Evolutionary conservation across 2,329 filamentous ascomycete genomes (phyloP).

Genomic region (Aspergillaceae sp.): DNA sequence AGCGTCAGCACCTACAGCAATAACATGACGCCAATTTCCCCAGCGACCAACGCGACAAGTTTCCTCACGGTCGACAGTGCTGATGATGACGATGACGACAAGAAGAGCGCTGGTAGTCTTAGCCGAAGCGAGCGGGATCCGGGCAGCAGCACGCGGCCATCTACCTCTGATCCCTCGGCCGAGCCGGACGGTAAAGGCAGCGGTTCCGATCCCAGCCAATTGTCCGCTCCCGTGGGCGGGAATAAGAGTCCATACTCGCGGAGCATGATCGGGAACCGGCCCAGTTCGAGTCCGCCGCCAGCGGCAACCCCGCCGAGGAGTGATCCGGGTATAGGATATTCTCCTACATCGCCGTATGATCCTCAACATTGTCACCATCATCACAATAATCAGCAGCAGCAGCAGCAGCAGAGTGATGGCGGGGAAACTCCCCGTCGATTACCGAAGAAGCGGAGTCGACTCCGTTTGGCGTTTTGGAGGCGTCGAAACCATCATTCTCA

Average conservation of each 20-base stretch:
- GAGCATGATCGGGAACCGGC: constrained; percentile 14
- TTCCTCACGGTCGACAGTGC: constrained; percentile 34
- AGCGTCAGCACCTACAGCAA: constrained; percentile 37
- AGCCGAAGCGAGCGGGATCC: constrained; percentile 23
- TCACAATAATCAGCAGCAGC: not conserved
- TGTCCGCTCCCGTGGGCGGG: constrained; percentile 9
- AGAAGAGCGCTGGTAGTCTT: constrained; percentile 13
- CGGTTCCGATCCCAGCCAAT: not conserved
- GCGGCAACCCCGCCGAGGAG: too few species aligned
- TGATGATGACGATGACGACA: constrained; percentile 27
- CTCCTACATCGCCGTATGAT: not conserved
- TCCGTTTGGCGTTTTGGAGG: constrained; percentile 36
- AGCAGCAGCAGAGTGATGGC: not conserved
- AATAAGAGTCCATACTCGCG: constrained; percentile 16
- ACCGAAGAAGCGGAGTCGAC: constrained; percentile 30
- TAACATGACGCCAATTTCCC: constrained; percentile 34
- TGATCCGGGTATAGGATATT: not conserved
- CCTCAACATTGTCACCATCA: not conserved
- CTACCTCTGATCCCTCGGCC: constrained; percentile 17
- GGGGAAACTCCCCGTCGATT: constrained; percentile 14
- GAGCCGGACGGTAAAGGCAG: not conserved
- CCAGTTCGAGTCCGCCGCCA: constrained; percentile 16
- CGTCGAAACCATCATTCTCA: constrained; percentile 23
- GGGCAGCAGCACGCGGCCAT: constrained; percentile 19
- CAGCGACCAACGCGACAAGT: constrained; percentile 38